These are phyloP conservation scores for Cardamine occulta DNA, from an alignment of 345 rosid genomes.

Conservation along the genomic window DNA sequence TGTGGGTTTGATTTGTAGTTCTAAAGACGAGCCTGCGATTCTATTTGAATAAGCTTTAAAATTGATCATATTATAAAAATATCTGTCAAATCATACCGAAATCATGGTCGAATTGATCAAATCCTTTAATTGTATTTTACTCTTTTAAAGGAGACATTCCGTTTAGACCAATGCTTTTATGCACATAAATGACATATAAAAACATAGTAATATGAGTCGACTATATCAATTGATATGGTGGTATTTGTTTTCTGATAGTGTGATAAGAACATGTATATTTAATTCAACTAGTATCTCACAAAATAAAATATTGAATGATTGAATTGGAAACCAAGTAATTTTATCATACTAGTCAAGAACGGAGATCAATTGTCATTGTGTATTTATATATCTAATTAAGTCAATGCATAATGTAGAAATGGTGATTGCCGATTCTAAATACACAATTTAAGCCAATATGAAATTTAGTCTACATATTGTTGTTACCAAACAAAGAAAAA, in stretches of 20 bases:
- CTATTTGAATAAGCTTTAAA: neutral
- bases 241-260: neutral
- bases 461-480: neutral
- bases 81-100: neutral
- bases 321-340: conserved; percentile 6
- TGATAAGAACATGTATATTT: neutral
- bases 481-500: neutral
- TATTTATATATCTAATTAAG: neutral
- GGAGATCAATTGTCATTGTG: neutral
- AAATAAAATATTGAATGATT: neutral
- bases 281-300: neutral
- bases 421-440: neutral
- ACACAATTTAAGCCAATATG: no score
- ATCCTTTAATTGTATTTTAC: neutral
- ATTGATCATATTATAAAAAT: neutral
- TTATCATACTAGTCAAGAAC: neutral
- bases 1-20: neutral
- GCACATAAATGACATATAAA: neutral
- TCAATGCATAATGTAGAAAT: neutral
- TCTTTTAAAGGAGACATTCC: conserved; percentile 1
- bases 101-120: neutral
- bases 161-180: neutral
- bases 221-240: neutral
- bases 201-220: neutral
- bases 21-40: neutral